Conservation (phyloP, 2,329 filamentous ascomycete genomes). For the Sporothrix phasma region DNA sequence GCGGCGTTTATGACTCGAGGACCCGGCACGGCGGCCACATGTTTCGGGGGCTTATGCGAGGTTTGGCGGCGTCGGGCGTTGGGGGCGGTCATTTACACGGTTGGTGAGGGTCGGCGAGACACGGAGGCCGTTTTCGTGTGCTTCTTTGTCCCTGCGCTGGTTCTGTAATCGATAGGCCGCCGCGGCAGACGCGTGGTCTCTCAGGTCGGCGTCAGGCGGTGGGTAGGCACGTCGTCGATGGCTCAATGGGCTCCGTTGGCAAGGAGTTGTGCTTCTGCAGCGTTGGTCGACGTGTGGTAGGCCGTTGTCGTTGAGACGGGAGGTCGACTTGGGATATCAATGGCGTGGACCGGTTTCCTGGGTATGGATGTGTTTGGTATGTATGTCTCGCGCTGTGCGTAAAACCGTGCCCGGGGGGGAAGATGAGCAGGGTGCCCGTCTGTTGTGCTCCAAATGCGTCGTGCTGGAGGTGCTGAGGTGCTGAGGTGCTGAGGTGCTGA, state of each 20-base stretch:
- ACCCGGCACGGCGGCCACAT: conserved; percentile 28
- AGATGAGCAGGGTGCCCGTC: neutral
- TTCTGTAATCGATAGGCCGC: neutral
- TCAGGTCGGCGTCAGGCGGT: neutral
- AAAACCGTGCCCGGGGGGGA: neutral
- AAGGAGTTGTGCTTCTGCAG: neutral
- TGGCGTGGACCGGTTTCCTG: neutral
- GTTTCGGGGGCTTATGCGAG: conserved; percentile 35
- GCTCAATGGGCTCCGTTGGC: neutral
- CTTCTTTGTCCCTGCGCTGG: neutral
- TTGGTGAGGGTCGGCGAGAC: conserved; percentile 4
- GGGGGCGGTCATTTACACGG: conserved; percentile 34
- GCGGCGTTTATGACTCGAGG: conserved; percentile 46
- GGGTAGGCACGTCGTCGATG: neutral
- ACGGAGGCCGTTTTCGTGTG: neutral
- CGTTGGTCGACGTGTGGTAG: neutral
- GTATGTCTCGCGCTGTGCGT: conserved; percentile 2
- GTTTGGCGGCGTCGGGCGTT: conserved; percentile 36
- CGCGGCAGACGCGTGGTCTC: neutral
- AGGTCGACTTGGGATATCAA: neutral
- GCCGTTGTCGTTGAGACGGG: neutral
- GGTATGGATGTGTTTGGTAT: neutral
- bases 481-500: neutral
- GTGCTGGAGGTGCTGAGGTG: neutral
- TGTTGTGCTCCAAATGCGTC: neutral